Evolutionary conservation across 2,329 filamentous ascomycete species (phyloP).

Genomic region (Penicillium expansum): DNA sequence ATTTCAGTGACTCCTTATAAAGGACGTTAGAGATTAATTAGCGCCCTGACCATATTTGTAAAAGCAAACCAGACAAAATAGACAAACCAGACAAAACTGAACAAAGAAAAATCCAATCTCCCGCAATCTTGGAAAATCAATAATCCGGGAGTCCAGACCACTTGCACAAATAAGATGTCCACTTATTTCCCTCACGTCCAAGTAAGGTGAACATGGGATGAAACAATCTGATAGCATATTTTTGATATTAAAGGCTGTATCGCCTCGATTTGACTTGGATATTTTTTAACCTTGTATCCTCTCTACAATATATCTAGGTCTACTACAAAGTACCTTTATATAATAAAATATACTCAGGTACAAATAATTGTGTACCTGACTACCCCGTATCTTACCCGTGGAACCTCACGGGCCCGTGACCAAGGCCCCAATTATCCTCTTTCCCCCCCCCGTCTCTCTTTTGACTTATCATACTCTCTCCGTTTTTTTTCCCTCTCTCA

Average conservation of each 20-base stretch:
- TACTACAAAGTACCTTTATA: background rate
- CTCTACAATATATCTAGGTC: background rate
- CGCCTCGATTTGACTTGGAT: background rate
- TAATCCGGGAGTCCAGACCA: constrained; percentile 11
- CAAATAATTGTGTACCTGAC: constrained; percentile 6
- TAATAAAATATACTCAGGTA: background rate
- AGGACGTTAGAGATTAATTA: background rate
- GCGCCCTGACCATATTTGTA: background rate
- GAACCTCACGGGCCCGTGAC: constrained; percentile 14
- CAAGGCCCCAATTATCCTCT: constrained; percentile 5
- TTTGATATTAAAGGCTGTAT: constrained; percentile 1
- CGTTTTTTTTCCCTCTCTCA: background rate
- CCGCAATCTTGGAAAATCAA: constrained; percentile 5
- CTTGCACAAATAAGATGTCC: background rate
- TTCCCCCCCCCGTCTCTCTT: constrained; percentile 4
- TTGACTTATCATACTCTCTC: background rate
- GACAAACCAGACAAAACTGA: background rate
- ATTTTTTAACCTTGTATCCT: background rate
- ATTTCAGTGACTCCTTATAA: background rate
- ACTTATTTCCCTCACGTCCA: constrained; percentile 4
- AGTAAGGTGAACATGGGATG: constrained; percentile 12
- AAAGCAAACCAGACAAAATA: background rate
- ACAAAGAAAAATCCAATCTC: background rate
- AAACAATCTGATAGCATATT: constrained; percentile 4
- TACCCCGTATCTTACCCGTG: constrained; percentile 11